A percentile compares a stretch with the other conserved stretches of the same genome.
phyloP scores from a whole-genome alignment of 2,329 filamentous ascomycete species.

The Phyllosticta paracitricarpa region DNA sequence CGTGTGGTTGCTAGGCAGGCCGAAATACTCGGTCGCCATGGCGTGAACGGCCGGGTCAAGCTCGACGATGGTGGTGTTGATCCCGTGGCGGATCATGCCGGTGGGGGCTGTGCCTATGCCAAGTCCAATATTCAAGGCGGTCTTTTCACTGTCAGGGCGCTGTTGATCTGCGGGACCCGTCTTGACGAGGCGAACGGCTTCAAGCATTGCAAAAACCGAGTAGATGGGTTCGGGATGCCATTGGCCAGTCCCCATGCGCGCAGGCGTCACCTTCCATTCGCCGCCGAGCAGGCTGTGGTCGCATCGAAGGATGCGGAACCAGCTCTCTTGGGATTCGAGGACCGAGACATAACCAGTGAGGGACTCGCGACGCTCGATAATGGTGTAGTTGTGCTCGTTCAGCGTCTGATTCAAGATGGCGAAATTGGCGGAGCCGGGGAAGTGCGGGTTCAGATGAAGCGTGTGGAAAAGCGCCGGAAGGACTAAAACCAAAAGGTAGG shows the following conservation, averaged over 20 bases:
- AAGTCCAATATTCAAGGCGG: constrained; percentile 79
- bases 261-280: constrained; percentile 62
- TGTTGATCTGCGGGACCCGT: constrained; percentile 23
- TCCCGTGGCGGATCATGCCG: constrained; percentile 75
- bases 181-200: constrained; percentile 76
- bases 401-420: constrained; percentile 57
- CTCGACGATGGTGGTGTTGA: constrained; percentile 89
- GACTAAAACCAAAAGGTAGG: constrained; percentile 54
- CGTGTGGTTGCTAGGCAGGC: constrained; percentile 64
- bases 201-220: constrained; percentile 89
- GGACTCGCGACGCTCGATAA: constrained; percentile 77
- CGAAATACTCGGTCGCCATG: constrained; percentile 76
- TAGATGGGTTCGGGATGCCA: constrained; percentile 78
- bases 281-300: constrained; percentile 92
- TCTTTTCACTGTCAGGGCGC: constrained; percentile 54
- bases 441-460: constrained; percentile 62
- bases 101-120: constrained; percentile 88
- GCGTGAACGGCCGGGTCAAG: constrained; percentile 84
- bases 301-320: constrained; percentile 77
- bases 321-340: constrained; percentile 59
- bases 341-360: constrained; percentile 89
- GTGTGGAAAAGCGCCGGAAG: constrained; percentile 67
- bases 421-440: constrained; percentile 52
- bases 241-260: constrained; percentile 30
- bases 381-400: constrained; percentile 54